A percentile compares a stretch with the other conserved stretches of the same genome.
Conservation (phyloP, 192 early-diverging fungal genomes). For the Gamsiella multidivaricata region DNA sequence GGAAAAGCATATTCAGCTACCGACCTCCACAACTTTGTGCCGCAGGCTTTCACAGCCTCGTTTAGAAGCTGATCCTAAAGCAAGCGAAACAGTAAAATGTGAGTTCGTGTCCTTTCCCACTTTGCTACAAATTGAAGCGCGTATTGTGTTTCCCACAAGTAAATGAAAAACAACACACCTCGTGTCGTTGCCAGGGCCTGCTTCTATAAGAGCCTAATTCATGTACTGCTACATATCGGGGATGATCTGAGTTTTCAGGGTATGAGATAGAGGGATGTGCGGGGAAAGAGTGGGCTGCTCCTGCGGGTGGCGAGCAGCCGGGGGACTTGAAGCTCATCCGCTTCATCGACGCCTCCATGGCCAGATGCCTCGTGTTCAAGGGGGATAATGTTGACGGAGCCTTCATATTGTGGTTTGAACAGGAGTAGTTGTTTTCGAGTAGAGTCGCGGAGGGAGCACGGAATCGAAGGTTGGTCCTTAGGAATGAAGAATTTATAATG, state of each 20-base stretch:
- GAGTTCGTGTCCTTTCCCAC: neutral
- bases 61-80: conserved; percentile 29
- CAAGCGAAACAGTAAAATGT: neutral
- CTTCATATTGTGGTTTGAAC: conserved; percentile 1
- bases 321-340: conserved; percentile 28
- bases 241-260: conserved; percentile 3
- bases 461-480: neutral
- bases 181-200: conserved; percentile 38
- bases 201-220: neutral
- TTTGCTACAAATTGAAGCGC: neutral
- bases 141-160: too few species aligned
- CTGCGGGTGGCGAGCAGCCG: conserved; percentile 1
- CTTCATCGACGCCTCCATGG: conserved; percentile 34
- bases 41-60: conserved; percentile 32
- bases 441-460: neutral
- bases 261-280: conserved; percentile 19
- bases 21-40: conserved; percentile 35
- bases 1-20: conserved; percentile 40
- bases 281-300: neutral
- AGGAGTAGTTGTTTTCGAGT: neutral
- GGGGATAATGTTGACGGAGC: conserved; percentile 12
- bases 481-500: neutral
- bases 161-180: conserved; percentile 21
- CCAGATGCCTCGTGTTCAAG: conserved; percentile 16
- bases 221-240: neutral